Evolutionary conservation across 2,329 filamentous ascomycete genomes (phyloP), one percentile per base, ranked within the genome.

Genomic region (Akanthomyces uredinophilus): DNA sequence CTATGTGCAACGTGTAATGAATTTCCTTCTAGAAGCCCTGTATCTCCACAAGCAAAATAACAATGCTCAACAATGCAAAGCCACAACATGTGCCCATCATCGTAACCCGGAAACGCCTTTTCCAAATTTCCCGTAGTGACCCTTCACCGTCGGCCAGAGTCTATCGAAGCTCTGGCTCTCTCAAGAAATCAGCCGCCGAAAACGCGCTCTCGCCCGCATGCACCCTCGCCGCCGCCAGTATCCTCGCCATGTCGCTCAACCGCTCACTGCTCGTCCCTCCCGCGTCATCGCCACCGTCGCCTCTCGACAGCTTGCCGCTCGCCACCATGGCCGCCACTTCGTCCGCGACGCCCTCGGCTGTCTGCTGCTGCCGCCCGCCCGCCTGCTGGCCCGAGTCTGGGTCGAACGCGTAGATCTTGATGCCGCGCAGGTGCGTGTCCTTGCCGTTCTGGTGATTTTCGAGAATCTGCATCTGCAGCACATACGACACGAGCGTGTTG

Each of bases 381-480:
- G 49, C 49, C 49, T 60, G 58, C 18, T 75, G 76, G 14, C 78
- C 76, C 7, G 72, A 71, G 64, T 84, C 82, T 32, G 79, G 76
- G 64, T 84, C 81, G 20, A 84, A 76, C 1, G 84, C 84, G 67
- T 86, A 99, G 11, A 98, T 89, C 77, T 96, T 96, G 74, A 99
- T 84, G 2, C 92, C 94, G 18, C 95, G 84, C 27, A 99, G 83
- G 79, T 99, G 95, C n/a, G 95, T 99, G 73, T 99, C 95, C 74
- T 99, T 99, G 66, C 95, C 95, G 73, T 99, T 99, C 77, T 99
- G 95, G 74, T 99, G 95, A 71, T 99, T 99, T 77, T 98, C 95
- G 57, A 94, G 84, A 54, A 99, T 88, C 67, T 90, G 87, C 70
- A 98, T 87, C 74, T 98, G 93, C 32, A 99, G 82, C 35, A 98